Base-by-base conservation (phyloP, 768 basidiomycete species). In the Termitomyces bulborhizus region DNA sequence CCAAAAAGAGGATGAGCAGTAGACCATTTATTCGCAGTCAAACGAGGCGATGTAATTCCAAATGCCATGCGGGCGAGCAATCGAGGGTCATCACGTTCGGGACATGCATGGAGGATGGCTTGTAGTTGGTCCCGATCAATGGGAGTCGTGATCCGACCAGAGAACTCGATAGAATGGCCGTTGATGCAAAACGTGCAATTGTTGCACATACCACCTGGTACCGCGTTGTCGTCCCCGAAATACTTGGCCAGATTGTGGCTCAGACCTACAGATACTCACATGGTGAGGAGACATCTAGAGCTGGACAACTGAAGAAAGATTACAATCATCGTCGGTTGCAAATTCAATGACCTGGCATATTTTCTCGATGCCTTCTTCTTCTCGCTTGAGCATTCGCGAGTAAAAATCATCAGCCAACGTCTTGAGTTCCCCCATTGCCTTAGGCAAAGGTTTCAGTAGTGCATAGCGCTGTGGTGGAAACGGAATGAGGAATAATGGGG, bases 41-140 rank as follows among this genome's bases (percentile, higher is more conserved):
- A 66, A 1, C 78, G 69, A 18, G 75, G 59, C n/a, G 59, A 76
- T 1, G 72, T 71, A 45, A 80, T 72, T 7, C 78, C 79, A 53
- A 79, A 81, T 4, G 78, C 79, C 77, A 60, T 60, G 29, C 59
- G 73, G 1, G 79, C 76, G n/a, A 80, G 67, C 32, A 78, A 66
- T 6, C 76, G 75, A 26, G 77, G 73, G 53, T 79, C 78, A 53
- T 79, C 76, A 32, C 77, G 75, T 43, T 73, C 75, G 36, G 68
- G 71, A 59, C 76, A 78, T n/a, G 70, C 72, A 13, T 58, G 59
- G 24, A 78, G 68, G 46, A 80, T 75, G 12, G 63, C 67, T 27
- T 62, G 53, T 55, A 79, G 62, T 46, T 69, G 66, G 13, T 13
- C 57, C 3, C 65, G 65, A 62, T 73, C 59, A 27, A 71, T 57